phyloP scores from a whole-genome alignment of 352 stramenopile genomes.

The Peronospora farinosa region DNA sequence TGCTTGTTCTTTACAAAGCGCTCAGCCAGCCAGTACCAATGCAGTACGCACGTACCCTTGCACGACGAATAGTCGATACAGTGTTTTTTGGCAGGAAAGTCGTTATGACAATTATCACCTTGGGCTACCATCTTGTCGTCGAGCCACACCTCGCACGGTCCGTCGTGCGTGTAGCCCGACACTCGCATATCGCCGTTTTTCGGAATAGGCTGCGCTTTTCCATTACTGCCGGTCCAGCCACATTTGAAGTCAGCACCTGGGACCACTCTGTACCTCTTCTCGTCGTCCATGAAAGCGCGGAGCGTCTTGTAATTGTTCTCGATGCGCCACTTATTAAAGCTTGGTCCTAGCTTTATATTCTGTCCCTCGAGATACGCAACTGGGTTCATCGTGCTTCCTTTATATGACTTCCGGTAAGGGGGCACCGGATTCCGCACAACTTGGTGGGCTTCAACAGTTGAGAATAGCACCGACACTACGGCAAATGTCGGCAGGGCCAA shows the following conservation, averaged over 20 bases:
- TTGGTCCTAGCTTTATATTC: constrained; percentile 2
- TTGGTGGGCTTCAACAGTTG: constrained; percentile 28
- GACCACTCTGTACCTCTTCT: constrained; percentile 23
- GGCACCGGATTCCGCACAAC: constrained; percentile 30
- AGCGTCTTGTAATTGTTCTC: constrained; percentile 13
- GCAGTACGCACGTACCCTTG: constrained; percentile 10
- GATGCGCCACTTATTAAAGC: too few relatives aligned
- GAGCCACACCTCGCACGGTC: constrained; percentile 33
- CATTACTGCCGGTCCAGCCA: constrained; percentile 28
- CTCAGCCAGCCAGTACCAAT: constrained; percentile 11
- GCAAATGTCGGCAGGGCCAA: constrained; percentile 19
- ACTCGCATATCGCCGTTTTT: constrained; percentile 21
- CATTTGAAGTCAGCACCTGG: constrained; percentile 26
- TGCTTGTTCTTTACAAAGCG: constrained; percentile 35
- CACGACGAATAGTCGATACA: constrained; percentile 25
- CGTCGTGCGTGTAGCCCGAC: constrained; percentile 42
- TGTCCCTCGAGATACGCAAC: constrained; percentile 44
- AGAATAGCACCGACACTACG: constrained; percentile 16
- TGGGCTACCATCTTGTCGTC: constrained; percentile 27
- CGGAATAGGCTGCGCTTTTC: constrained; percentile 32
- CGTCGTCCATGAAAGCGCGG: constrained; percentile 38
- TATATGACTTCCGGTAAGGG: constrained; percentile 25
- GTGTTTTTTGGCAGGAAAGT: constrained; percentile 26
- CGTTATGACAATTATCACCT: constrained; percentile 25
- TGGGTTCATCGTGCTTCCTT: constrained; percentile 35